Evolutionary conservation across 805 yeast species (phyloP), one percentile per base, ranked within the genome.

Genomic region (Cyberlindnera euphorbiiphila): DNA sequence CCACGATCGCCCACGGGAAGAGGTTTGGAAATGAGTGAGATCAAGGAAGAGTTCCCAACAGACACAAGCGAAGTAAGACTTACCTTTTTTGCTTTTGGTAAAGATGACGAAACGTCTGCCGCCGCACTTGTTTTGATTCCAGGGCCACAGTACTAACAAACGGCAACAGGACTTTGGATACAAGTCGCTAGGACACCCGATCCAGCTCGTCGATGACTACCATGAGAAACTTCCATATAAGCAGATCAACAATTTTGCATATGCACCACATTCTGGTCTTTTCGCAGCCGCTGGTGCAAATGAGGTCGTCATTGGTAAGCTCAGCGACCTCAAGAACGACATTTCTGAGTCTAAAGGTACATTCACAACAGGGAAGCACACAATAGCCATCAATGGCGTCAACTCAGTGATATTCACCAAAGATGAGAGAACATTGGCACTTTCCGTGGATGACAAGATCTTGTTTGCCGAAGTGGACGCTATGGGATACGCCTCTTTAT

Each of bases 141-240:
- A n/a, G n/a, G n/a, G 18, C 23, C 6, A 14, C 4, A 16, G 10
- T 25, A 45, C 49, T 51, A 42, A 43, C 48, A 18, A 2, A 9
- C 15, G 2, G 15, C 9, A 31, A n/a, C 28, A 54, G 59, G 71
- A 68, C 45, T 60, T 67, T 41, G 76, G 76, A 6, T 72, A 70
- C 57, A 68, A 61, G 42, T 49, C 59, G 23, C 27, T 66, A 9
- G 69, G 66, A 12, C 41, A 49, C 10, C 46, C 56, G 14, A 47
- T 46, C 10, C 53, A 65, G 23, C 47, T 70, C 14, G 68, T 65
- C n/a, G 42, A 60, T 5, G 52, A 43, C 10, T 63, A 54, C 34
- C 49, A 57, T 12, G 74, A 70, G 45, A 45, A 40, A 14, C 38
- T 55, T 35, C 71, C 63, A 13, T 68, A 43, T 56, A 61, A 56